A percentile compares a stretch with the other conserved stretches of the same genome.
Conservation (phyloP, 2,329 filamentous ascomycete genomes). For the Diaporthe aspalathi region DNA sequence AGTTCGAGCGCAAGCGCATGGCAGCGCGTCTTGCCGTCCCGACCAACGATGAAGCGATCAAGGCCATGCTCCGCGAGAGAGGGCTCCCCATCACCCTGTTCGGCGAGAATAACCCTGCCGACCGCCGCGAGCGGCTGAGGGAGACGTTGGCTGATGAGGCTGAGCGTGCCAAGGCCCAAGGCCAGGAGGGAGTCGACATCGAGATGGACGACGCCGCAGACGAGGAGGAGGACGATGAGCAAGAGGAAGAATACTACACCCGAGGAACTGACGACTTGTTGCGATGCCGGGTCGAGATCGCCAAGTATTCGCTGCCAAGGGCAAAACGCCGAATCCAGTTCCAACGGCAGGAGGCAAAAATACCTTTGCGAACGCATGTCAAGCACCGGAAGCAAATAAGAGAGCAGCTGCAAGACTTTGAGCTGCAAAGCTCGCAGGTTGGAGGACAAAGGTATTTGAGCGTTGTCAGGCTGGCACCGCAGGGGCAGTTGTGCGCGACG, state of each 20-base stretch:
- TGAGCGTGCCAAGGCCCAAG: constrained; percentile 66
- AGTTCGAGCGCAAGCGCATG: constrained; percentile 91
- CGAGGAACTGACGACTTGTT: constrained; percentile 80
- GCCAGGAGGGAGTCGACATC: constrained; percentile 65
- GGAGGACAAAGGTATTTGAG: constrained; percentile 91
- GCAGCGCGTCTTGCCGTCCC: constrained; percentile 91
- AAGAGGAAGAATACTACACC: constrained; percentile 96
- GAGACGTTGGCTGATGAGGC: constrained; percentile 81
- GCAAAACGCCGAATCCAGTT: constrained; percentile 81
- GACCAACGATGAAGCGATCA: constrained; percentile 91
- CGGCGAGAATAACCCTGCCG: constrained; percentile 81
- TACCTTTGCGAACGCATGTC: constrained; percentile 89
- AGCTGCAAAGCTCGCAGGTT: constrained; percentile 93
- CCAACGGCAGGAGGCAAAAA: constrained; percentile 83
- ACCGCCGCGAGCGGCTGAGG: constrained; percentile 87
- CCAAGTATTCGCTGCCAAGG: constrained; percentile 83
- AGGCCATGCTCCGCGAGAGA: constrained; percentile 81
- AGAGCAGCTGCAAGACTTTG: constrained; percentile 82
- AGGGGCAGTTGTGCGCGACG: constrained; percentile 83
- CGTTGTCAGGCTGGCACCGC: constrained; percentile 90
- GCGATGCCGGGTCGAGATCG: constrained; percentile 81
- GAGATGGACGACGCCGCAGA: constrained; percentile 68
- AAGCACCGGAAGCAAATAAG: constrained; percentile 92
- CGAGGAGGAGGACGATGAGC: constrained; percentile 75
- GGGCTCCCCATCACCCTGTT: constrained; percentile 97